phyloP scores from a whole-genome alignment of 257 asterid species.

The Penstemon barbatus region DNA sequence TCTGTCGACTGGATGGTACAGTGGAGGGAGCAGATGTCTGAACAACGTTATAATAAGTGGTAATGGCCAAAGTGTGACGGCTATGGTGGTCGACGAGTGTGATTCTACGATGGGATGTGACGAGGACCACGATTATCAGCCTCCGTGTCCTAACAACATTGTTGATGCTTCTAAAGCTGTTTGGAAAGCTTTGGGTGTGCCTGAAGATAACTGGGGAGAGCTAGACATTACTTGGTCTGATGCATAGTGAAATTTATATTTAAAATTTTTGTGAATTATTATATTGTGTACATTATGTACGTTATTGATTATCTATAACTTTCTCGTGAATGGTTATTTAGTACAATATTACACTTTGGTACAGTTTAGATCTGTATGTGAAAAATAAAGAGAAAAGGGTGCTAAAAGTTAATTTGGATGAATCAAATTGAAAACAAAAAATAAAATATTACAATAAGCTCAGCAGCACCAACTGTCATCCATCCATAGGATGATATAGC shows the following conservation, averaged over 20 bases:
- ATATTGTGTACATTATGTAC: not conserved
- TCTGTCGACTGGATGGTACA: constrained; percentile 46
- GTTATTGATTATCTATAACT: no score
- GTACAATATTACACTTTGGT: no score
- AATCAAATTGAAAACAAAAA: no score
- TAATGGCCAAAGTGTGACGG: constrained; percentile 43
- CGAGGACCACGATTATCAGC: constrained; percentile 42
- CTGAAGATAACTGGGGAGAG: constrained; percentile 35
- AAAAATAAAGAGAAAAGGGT: no score
- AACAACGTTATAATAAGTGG: constrained; percentile 32
- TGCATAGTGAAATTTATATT: constrained; percentile 24
- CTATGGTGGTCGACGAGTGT: constrained; percentile 56
- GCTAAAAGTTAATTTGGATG: no score
- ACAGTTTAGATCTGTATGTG: no score
- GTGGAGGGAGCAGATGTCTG: constrained; percentile 38
- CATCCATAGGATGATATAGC: no score
- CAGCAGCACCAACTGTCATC: no score
- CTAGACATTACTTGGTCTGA: constrained; percentile 44
- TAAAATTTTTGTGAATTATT: not conserved
- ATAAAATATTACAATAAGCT: no score
- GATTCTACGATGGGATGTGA: constrained; percentile 54
- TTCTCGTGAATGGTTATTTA: not conserved
- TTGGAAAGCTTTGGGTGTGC: constrained; percentile 40
- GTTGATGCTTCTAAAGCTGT: constrained; percentile 41
- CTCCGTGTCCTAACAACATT: constrained; percentile 50